A percentile compares a stretch with the other conserved stretches of the same genome.
These are phyloP conservation scores for Triticum monococcum DNA, from an alignment of 176 grass and related monocot genomes.

Conservation along the genomic window DNA sequence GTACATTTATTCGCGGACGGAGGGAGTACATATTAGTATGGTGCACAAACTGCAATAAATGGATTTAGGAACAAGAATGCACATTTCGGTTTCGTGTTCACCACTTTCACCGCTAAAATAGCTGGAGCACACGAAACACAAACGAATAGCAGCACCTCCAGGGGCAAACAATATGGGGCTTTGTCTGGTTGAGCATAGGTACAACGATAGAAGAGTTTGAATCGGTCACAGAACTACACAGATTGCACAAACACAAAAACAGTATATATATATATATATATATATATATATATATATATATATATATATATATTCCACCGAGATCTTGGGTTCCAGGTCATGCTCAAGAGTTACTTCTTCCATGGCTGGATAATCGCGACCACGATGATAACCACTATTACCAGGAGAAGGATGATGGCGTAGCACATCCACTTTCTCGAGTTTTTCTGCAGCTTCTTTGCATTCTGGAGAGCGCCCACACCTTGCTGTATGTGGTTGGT, in stretches of 20 bases:
- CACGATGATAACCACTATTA: slow-evolving; percentile 66
- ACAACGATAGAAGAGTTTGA: slow-evolving; percentile 23
- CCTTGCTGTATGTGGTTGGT: slow-evolving; percentile 86
- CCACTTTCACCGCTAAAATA: slow-evolving; percentile 3
- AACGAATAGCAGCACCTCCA: slow-evolving; percentile 17
- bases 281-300: not conserved
- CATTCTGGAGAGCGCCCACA: slow-evolving; percentile 73
- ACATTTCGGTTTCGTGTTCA: not conserved
- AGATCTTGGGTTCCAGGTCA: not conserved
- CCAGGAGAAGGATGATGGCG: slow-evolving; percentile 81
- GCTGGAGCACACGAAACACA: slow-evolving; percentile 8
- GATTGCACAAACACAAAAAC: slow-evolving; percentile 46
- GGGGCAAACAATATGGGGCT: not conserved
- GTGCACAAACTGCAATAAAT: not conserved
- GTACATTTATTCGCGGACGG: too few species aligned
- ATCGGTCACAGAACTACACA: slow-evolving; percentile 28
- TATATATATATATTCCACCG: not conserved
- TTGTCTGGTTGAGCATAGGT: slow-evolving; percentile 30
- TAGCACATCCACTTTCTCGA: slow-evolving; percentile 99
- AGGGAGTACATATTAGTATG: too few species aligned
- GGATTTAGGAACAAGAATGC: not conserved
- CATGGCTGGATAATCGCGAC: slow-evolving; percentile 69
- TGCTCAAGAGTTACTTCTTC: slow-evolving; percentile 38
- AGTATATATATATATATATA: not conserved
- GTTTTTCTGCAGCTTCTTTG: slow-evolving; percentile 88